A percentile compares a stretch with the other conserved stretches of the same genome.
These are phyloP conservation scores for Colletotrichum scovillei DNA, from an alignment of 2,329 filamentous ascomycete genomes.

Conservation along the genomic window DNA sequence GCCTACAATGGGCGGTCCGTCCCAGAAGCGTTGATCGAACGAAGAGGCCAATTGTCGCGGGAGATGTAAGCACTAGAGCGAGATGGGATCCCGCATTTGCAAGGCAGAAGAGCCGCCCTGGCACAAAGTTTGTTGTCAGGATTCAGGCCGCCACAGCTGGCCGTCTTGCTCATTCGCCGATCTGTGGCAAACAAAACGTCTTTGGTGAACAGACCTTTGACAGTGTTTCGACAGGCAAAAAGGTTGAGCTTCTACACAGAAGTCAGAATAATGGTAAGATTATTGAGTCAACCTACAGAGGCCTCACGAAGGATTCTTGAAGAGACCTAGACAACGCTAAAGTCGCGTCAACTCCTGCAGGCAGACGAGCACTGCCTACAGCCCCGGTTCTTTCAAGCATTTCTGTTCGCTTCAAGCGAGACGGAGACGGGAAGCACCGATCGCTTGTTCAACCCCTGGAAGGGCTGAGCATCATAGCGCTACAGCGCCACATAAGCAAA, in stretches of 20 bases:
- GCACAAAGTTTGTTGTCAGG: background rate
- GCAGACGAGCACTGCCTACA: background rate
- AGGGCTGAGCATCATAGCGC: background rate
- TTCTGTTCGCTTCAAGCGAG: background rate
- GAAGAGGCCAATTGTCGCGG: background rate
- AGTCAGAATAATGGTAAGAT: background rate
- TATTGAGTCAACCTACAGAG: background rate
- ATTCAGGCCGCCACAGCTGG: background rate
- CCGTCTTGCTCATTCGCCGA: conserved; percentile 16
- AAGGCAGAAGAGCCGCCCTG: conserved; percentile 7
- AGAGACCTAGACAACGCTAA: background rate
- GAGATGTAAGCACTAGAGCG: conserved; percentile 15
- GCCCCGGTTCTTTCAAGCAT: background rate
- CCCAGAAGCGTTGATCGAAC: background rate
- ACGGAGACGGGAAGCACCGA: background rate
- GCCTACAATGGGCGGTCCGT: conserved; percentile 2
- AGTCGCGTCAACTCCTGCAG: background rate
- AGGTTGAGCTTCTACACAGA: background rate
- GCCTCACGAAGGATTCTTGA: conserved; percentile 9
- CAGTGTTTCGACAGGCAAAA: background rate
- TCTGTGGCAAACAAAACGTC: background rate
- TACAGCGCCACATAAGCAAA: conserved; percentile 4
- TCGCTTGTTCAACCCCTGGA: background rate
- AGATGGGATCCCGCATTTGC: background rate
- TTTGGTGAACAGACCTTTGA: background rate